Conservation (phyloP, 805 yeast genomes). For the Danielozyma ontarioensis region DNA sequence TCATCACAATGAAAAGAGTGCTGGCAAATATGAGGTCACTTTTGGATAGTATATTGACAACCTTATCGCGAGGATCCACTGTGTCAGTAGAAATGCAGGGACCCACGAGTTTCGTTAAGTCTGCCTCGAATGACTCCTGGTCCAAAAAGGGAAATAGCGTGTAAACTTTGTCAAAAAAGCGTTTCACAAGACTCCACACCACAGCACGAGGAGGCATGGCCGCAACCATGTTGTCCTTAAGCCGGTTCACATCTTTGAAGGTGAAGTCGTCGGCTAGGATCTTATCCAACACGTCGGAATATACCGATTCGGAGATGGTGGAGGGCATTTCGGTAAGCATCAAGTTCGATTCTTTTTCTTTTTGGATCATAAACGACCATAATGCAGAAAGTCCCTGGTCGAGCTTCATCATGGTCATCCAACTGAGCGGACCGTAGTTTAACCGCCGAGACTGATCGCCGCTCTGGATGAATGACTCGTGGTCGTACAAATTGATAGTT, state of each 20-base stretch:
- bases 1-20: background rate
- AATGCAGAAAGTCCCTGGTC: constrained; percentile 11
- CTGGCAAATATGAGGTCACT: background rate
- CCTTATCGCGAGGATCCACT: constrained; percentile 13
- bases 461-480: constrained; percentile 5
- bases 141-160: constrained; percentile 65
- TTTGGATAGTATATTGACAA: no score
- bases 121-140: constrained; percentile 44
- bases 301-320: constrained; percentile 1
- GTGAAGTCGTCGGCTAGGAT: constrained; percentile 5
- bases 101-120: constrained; percentile 41
- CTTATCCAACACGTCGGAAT: constrained; percentile 6
- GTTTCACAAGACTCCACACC: constrained; percentile 51
- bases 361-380: constrained; percentile 9
- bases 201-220: constrained; percentile 12
- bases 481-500: constrained; percentile 6
- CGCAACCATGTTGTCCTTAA: background rate
- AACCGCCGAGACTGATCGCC: constrained; percentile 7
- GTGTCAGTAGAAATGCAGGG: constrained; percentile 14
- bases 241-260: constrained; percentile 3
- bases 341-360: background rate
- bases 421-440: constrained; percentile 13
- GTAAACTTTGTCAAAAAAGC: constrained; percentile 56
- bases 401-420: constrained; percentile 9
- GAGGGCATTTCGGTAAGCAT: constrained; percentile 1